Conservation (phyloP, 257 asterid genomes). For the Ilex aquifolium region DNA sequence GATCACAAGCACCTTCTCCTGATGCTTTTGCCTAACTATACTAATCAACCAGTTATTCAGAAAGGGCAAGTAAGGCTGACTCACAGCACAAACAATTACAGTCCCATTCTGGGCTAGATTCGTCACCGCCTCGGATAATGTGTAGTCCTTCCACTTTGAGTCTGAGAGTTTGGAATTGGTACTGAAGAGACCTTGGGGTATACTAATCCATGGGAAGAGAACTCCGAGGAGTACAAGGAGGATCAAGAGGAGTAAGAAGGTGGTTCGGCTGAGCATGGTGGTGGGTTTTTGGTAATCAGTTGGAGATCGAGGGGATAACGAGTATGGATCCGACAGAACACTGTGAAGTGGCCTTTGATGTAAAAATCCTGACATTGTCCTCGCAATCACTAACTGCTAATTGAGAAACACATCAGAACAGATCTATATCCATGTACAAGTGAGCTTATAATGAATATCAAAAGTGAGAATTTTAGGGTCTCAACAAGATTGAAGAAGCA, state of each 20-base stretch:
- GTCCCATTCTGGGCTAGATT: slow-evolving; percentile 73
- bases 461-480: too few species aligned
- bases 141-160: slow-evolving; percentile 71
- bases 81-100: slow-evolving; percentile 85
- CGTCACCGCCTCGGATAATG: slow-evolving; percentile 72
- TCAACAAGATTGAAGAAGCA: too few species aligned
- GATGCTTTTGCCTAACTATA: slow-evolving; percentile 75
- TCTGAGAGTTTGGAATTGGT: slow-evolving; percentile 17
- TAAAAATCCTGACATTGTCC: slow-evolving; percentile 43
- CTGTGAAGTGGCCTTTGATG: slow-evolving; percentile 65
- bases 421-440: too few species aligned
- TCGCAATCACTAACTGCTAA: neutral
- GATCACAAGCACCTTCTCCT: slow-evolving; percentile 83
- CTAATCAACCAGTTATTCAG: slow-evolving; percentile 95
- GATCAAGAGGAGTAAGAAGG: slow-evolving; percentile 30
- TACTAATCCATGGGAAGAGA: slow-evolving; percentile 46
- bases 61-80: slow-evolving; percentile 86
- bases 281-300: slow-evolving; percentile 54
- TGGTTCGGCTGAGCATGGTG: slow-evolving; percentile 39
- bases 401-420: too few species aligned
- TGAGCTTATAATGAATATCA: neutral
- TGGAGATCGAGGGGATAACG: slow-evolving; percentile 52
- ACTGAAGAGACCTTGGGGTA: slow-evolving; percentile 29
- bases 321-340: slow-evolving; percentile 25
- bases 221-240: slow-evolving; percentile 54